A percentile compares a stretch with the other conserved stretches of the same genome.
phyloP scores from a whole-genome alignment of 768 basidiomycete genomes.

The Collybiopsis luxurians region DNA sequence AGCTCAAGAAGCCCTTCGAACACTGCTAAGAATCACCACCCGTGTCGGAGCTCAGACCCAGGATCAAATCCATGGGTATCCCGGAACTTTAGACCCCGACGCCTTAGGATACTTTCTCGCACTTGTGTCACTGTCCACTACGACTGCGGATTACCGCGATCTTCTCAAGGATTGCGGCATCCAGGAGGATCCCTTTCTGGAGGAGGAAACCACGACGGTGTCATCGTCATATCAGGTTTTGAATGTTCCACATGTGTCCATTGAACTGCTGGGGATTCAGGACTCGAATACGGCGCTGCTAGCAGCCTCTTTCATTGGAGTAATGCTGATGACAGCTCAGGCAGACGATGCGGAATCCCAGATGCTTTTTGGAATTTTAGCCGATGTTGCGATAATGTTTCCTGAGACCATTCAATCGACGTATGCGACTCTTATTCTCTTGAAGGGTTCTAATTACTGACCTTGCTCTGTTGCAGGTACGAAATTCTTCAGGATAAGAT shows the following conservation, averaged over 20 bases:
- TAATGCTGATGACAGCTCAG: slow-evolving; percentile 72
- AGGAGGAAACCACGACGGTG: slow-evolving; percentile 32
- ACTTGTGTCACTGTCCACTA: slow-evolving; percentile 66
- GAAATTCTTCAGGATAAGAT: slow-evolving; percentile 75
- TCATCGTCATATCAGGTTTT: slow-evolving; percentile 32
- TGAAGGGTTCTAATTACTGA: slow-evolving; percentile 6
- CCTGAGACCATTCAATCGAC: slow-evolving; percentile 72
- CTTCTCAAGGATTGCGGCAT: slow-evolving; percentile 65
- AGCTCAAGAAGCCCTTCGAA: slow-evolving; percentile 60
- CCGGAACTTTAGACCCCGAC: slow-evolving; percentile 44
- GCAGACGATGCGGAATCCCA: slow-evolving; percentile 81
- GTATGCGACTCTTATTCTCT: slow-evolving; percentile 43
- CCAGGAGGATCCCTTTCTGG: slow-evolving; percentile 43
- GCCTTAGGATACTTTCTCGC: slow-evolving; percentile 80
- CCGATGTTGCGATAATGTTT: slow-evolving; percentile 63
- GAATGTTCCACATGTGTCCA: slow-evolving; percentile 51
- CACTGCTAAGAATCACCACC: slow-evolving; percentile 60
- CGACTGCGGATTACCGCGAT: slow-evolving; percentile 48
- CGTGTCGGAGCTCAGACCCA: slow-evolving; percentile 5
- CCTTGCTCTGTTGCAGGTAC: slow-evolving; percentile 44
- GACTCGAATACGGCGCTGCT: slow-evolving; percentile 70
- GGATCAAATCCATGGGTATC: slow-evolving; percentile 32
- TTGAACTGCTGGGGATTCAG: slow-evolving; percentile 56
- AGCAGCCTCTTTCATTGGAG: slow-evolving; percentile 68
- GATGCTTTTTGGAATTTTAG: slow-evolving; percentile 73